Evolutionary conservation across 78 protist species (phyloP), one percentile per base, ranked within the genome.

Genomic region (Dictyostelium capitatum): DNA sequence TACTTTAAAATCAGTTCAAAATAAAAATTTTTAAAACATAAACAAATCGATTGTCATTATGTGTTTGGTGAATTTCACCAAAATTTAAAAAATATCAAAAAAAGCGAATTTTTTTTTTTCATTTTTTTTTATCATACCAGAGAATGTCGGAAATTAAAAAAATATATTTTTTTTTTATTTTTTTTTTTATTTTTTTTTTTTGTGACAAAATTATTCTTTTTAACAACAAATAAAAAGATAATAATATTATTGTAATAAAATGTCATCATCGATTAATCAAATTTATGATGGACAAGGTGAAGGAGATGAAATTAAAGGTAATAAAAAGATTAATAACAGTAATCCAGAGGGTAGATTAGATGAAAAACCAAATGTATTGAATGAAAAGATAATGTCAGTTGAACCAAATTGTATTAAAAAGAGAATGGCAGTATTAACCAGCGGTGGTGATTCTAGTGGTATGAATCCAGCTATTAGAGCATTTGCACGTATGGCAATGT

Each of bases 391-490:
- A 4, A 32, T 25, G 6, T 25, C 20, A 25, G 2, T 37, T 37
- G 28, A 62, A n/a, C 23, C 70, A 11, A 30, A 62, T 62, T 62
- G 70, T 62, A 11, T 9, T 12, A 37, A 14, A 3, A 53, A 51
- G 2, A 77, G 96, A 75, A 82, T 93, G n/a, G 96, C 92, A 14
- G 51, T 94, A 25, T 47, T 94, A 30, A 94, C 96, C 6, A 54
- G 80, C 28, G 96, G 96, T 46, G 96, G 96, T 89, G 96, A 94
- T 79, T 57, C 84, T 1, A 78, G 89, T 72, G 96, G 96, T 65
- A 94, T 94, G 96, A 94, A 84, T 79, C 95, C 96, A 37, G 96
- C 96, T 0, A 82, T 94, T 54, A 74, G 96, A 46, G 90, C 92
- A 43, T 82, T 94, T 32, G 94, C 48, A 12, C 43, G 96, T 37